phyloP scores from a whole-genome alignment of 768 basidiomycete species.

The Sporobolomyces roseus region DNA sequence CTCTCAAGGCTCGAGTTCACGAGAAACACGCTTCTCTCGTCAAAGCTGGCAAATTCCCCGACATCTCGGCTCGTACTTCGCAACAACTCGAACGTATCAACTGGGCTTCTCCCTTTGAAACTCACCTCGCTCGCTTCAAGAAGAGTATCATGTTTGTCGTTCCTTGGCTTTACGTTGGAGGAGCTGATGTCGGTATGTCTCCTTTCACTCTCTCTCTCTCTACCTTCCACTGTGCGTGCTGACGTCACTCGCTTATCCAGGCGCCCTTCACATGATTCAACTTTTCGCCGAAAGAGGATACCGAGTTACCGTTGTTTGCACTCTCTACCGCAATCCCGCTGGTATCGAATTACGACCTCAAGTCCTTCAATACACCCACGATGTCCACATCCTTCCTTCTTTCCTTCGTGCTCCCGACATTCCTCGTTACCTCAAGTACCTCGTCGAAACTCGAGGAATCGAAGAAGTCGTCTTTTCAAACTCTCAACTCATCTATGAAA shows the following conservation, averaged over 20 bases:
- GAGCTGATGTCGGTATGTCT: conserved; percentile 41
- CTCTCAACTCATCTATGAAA: conserved; percentile 21
- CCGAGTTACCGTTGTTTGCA: conserved; percentile 39
- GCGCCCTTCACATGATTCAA: conserved; percentile 34
- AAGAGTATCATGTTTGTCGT: conserved; percentile 40
- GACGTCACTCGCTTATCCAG: no score
- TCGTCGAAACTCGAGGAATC: conserved; percentile 10
- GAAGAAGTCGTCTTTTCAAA: conserved; percentile 25
- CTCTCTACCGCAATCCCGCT: conserved; percentile 24
- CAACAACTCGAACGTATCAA: conserved; percentile 29
- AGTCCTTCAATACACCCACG: conserved; percentile 38
- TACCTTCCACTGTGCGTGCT: not conserved
- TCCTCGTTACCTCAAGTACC: conserved; percentile 36
- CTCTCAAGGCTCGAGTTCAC: conserved; percentile 22
- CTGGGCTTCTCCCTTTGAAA: conserved; percentile 18
- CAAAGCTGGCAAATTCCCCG: conserved; percentile 11
- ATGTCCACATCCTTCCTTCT: conserved; percentile 35
- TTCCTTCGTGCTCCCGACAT: conserved; percentile 36
- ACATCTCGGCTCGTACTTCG: conserved; percentile 16
- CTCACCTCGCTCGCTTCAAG: conserved; percentile 20
- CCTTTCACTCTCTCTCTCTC: not conserved
- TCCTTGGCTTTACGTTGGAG: conserved; percentile 40
- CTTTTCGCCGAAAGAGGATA: conserved; percentile 29
- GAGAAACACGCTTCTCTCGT: conserved; percentile 7
- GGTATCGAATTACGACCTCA: conserved; percentile 33